Evolutionary conservation across 2,329 filamentous ascomycete species (phyloP), one percentile per base, ranked within the genome.

Genomic region (Fusarium longipes): DNA sequence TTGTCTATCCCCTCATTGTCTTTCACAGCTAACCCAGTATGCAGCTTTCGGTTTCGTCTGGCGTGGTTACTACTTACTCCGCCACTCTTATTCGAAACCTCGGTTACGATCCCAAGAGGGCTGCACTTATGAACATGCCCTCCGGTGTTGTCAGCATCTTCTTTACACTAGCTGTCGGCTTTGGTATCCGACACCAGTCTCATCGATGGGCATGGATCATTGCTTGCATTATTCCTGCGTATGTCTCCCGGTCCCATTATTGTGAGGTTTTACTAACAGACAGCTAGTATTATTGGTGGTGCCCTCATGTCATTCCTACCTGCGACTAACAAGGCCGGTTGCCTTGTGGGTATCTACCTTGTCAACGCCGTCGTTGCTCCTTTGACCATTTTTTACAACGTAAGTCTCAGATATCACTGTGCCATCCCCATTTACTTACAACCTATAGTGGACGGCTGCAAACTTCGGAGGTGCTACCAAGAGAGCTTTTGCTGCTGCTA

Each of bases 61-160:
- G 84, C 43, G 83, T 86, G 33, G 78, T 87, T 45, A 85, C 82
- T 1, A 84, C 82, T 2, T 87, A 86, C 73, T 86, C 85, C 4
- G 76, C 84, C 3, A 86, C 84, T 6, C 75, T 87, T 12, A 86
- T 87, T 58, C 76, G 75, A 27, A 80, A 79, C 56, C 77, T 86
- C 33, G 81, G 82, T 14, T 86, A 82, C 63, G 72, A 72, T 6
- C 71, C 82, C 3, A 81, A 81, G 65, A 72, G 77, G 30, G 77
- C 84, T 5, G 83, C 84, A 4, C 76, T 87, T 8, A 82, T 87
- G 73, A 86, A 86, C 71, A 86, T 84, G 77, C 84, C 84, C 2
- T 84, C 82, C 2, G 84, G 84, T 11, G 78, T 78, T 2, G 79
- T 86, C 51, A 84, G 80, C 75, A 86, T 87, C 57, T 79, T 83